These are phyloP conservation scores for Yamadazyma sp. DNA, from an alignment of 1,139 yeast species.

Conservation along the genomic window DNA sequence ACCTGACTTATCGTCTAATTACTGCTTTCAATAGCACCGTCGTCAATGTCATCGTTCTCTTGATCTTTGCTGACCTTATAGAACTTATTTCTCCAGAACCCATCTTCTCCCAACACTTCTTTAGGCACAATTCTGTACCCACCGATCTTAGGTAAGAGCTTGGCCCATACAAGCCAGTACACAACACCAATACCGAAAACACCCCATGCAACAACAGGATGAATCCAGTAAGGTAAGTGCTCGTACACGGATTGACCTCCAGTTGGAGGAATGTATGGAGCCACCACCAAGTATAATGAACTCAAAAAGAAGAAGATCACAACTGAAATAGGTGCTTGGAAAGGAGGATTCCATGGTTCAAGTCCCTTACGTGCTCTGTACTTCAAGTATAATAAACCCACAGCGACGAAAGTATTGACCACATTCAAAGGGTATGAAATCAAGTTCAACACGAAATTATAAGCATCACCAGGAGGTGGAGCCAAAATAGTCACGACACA, in stretches of 20 bases:
- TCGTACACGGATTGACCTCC: constrained; percentile 67
- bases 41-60: constrained; percentile 15
- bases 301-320: constrained; percentile 64
- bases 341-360: constrained; percentile 71
- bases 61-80: constrained; percentile 37
- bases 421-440: constrained; percentile 53
- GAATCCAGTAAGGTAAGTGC: constrained; percentile 72
- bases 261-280: constrained; percentile 81
- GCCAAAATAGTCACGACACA: constrained; percentile 49
- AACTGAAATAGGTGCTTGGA: constrained; percentile 66
- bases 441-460: constrained; percentile 49
- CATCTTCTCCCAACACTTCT: constrained; percentile 66
- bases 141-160: constrained; percentile 56
- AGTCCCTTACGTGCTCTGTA: constrained; percentile 53
- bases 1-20: background rate
- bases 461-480: constrained; percentile 52
- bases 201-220: constrained; percentile 82
- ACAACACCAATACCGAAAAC: constrained; percentile 68
- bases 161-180: constrained; percentile 73
- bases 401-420: constrained; percentile 47
- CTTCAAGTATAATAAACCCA: constrained; percentile 42
- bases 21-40: background rate
- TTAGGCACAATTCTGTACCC: constrained; percentile 59
- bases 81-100: constrained; percentile 72
- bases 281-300: constrained; percentile 68